phyloP scores from a whole-genome alignment of 1,284 basidiomycete genomes.

The Ustilago trichophora region DNA sequence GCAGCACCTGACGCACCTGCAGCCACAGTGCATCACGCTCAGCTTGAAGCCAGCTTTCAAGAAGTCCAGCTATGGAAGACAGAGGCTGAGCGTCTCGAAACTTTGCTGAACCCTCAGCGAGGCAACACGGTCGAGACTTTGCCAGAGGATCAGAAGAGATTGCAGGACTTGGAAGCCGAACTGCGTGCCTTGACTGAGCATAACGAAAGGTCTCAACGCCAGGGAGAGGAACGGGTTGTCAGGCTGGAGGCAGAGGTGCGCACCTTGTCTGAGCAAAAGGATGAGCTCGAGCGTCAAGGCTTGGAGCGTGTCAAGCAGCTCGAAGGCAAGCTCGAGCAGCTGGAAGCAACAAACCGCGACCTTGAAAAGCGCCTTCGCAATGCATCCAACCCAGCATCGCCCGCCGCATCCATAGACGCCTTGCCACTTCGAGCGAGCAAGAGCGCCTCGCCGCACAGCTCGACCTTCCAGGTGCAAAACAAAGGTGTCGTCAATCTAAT shows the following conservation, averaged over 20 bases:
- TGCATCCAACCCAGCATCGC: slow-evolving; percentile 12
- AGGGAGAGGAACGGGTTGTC: neutral
- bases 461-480: slow-evolving; percentile 14
- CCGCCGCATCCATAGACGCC: slow-evolving; percentile 8
- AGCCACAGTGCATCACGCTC: neutral
- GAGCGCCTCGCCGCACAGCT: slow-evolving; percentile 5
- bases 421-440: slow-evolving; percentile 13
- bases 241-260: slow-evolving; percentile 16
- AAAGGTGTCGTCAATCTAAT: slow-evolving; percentile 42
- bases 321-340: slow-evolving; percentile 9
- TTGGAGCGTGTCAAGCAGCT: slow-evolving; percentile 16
- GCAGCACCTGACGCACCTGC: slow-evolving; percentile 4
- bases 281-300: slow-evolving; percentile 10
- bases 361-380: slow-evolving; percentile 25
- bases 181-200: no score
- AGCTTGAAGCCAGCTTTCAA: slow-evolving; percentile 12
- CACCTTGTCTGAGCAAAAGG: slow-evolving; percentile 5
- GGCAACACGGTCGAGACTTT: neutral
- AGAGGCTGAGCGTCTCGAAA: slow-evolving; percentile 20
- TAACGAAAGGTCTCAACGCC: slow-evolving; percentile 1
- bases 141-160: slow-evolving; percentile 1
- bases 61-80: slow-evolving; percentile 22
- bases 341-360: slow-evolving; percentile 15
- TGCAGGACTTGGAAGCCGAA: slow-evolving; percentile 19
- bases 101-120: slow-evolving; percentile 5